Evolutionary conservation across 495 filamentous ascomycete species (phyloP), one percentile per base, ranked within the genome.

Genomic region (Melanomma pulvis-pyrius): DNA sequence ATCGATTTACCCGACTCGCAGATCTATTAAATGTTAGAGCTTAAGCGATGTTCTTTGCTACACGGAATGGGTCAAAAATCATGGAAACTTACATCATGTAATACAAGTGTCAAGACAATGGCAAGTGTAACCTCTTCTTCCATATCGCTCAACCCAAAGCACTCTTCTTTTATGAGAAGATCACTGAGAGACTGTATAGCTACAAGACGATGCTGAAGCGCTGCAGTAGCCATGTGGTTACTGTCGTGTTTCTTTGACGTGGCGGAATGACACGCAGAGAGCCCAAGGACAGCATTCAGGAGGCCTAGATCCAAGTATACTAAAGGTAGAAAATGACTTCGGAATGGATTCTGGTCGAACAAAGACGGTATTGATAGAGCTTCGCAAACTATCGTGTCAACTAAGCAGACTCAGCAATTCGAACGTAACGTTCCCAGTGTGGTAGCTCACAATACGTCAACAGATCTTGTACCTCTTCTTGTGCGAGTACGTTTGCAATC

Each of bases 101-200:
- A 24, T 8, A 59, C 30, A 3, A 59, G 32, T 22, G 21, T 41
- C 29, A 59, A 34, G 19, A 59, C 55, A 6, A 46, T 41, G 19
- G 55, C 30, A 25, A 59, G 32, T 41, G 55, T 22, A 28, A 59
- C 44, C 32, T 59, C 55, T 59, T 59, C 55, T 22, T 59, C 55
- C 13, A 34, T 28, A 22, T 41, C 30, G 21, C 21, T 59, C 22
- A 59, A 28, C 15, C 55, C 55, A 8, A 46, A 15, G 17, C 21
- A 9, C 21, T 59, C 32, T 24, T 59, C 55, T 46, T 59, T 59
- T 2, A 6, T 13, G 1, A 59, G 22, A 15, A 59, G 55, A 25
- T 15, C 7, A 32, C 55, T 59, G 19, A 59, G 22, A 28, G 55
- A 39, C 13, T 34, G 55, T 41, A 59, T 44, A 26, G 55, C 55